Percentiles rank a stretch among this genome's conserved stretches.
Conservation (phyloP, 257 asterid species). For the Penstemon davidsonii region DNA sequence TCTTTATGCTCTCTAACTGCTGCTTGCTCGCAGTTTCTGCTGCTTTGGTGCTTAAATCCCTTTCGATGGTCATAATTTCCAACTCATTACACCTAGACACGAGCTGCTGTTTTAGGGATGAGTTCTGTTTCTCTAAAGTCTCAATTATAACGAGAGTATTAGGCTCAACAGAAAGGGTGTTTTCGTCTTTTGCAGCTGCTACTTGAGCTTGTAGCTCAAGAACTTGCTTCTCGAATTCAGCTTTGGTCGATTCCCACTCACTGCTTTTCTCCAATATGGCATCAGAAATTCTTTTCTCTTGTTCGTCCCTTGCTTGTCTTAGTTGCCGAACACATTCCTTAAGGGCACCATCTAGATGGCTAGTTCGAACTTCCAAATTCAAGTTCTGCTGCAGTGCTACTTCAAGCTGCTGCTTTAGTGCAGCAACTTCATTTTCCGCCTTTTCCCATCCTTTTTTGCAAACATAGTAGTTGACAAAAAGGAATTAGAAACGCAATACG, state of each 20-base stretch:
- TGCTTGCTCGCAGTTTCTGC: conserved; percentile 74
- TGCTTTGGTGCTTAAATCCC: conserved; percentile 61
- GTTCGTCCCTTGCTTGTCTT: conserved; percentile 67
- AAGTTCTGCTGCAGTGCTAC: conserved; percentile 62
- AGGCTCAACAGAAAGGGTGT: conserved; percentile 34
- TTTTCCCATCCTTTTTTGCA: conserved; percentile 73
- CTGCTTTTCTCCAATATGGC: conserved; percentile 39
- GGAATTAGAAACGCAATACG: neutral
- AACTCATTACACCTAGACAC: conserved; percentile 46
- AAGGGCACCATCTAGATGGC: conserved; percentile 75
- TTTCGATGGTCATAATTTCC: conserved; percentile 47
- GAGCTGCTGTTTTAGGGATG: conserved; percentile 51
- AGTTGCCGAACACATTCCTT: conserved; percentile 76
- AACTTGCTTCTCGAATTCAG: conserved; percentile 52
- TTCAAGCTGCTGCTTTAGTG: conserved; percentile 67
- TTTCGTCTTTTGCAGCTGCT: conserved; percentile 31
- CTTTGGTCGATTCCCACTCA: conserved; percentile 44
- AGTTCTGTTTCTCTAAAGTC: conserved; percentile 56
- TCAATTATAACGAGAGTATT: conserved; percentile 35
- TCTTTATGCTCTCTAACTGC: conserved; percentile 58
- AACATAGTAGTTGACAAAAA: conserved; percentile 10
- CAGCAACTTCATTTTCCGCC: conserved; percentile 73
- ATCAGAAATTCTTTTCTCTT: conserved; percentile 44
- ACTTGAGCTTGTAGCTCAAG: conserved; percentile 38
- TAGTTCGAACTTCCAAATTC: conserved; percentile 59